Percentiles rank a stretch among this genome's conserved stretches.
Conservation (phyloP, 106 monocot genomes). For the Dendrobium nobile region DNA sequence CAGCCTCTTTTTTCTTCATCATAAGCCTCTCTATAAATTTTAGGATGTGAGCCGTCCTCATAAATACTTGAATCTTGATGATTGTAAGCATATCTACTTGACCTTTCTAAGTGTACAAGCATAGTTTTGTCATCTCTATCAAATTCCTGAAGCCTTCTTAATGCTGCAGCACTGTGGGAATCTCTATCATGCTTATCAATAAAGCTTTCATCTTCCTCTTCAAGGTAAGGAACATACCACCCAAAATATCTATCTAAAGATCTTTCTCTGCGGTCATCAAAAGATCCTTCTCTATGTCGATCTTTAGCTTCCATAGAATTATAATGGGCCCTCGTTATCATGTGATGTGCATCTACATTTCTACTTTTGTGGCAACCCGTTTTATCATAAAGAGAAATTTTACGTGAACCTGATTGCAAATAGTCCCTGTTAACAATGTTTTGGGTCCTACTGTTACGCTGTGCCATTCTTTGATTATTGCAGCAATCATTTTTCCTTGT, state of each 20-base stretch:
- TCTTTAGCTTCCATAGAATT: neutral
- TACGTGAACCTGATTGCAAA: neutral
- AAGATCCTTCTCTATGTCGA: constrained; percentile 8
- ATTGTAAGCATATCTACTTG: constrained; percentile 8
- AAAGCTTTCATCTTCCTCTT: constrained; percentile 4
- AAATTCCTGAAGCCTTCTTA: constrained; percentile 14
- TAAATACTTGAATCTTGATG: neutral
- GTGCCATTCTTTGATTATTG: neutral
- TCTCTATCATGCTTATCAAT: neutral
- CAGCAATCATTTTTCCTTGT: neutral
- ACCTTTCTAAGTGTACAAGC: constrained; percentile 3
- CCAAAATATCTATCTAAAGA: constrained; percentile 3
- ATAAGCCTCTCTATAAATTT: constrained; percentile 6
- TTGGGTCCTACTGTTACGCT: neutral
- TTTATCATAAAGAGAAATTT: neutral
- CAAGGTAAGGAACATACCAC: neutral
- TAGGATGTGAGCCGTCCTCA: constrained; percentile 5
- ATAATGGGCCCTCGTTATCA: constrained; percentile 1
- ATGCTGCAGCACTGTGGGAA: neutral
- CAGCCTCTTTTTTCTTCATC: constrained; percentile 3
- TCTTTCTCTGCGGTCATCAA: neutral
- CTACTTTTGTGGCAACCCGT: neutral
- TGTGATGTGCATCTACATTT: neutral
- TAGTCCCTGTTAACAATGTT: neutral
- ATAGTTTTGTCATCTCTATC: constrained; percentile 1